Evolutionary conservation across 2,329 filamentous ascomycete genomes (phyloP), one percentile per base, ranked within the genome.

Genomic region (Cladosporium sp.): DNA sequence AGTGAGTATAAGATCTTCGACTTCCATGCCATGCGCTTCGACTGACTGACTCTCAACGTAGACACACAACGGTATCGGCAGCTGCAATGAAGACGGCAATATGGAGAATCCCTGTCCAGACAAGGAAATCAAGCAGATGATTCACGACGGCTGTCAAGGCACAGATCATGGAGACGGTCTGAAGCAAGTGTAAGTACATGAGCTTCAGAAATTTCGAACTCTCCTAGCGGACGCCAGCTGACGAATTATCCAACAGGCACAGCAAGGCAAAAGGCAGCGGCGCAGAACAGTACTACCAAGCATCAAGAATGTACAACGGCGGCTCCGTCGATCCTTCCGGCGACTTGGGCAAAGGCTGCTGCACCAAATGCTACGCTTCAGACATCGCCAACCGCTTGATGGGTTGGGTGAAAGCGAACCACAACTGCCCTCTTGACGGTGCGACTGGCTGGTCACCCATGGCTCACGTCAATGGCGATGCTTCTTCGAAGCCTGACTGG

Each of bases 281-380:
- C 20, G 39, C 52, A 25, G 52, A 40, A 12, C 39, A 45, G 19
- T 80, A 72, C 67, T 81, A 80, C 65, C 73, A 69, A 49, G 77
- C 75, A 0, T 75, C 77, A n/a, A 70, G 78, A 34, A 73, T 76
- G 35, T 81, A 81, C 70, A 81, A 82, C 65, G 76, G 75, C n/a
- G 79, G 79, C 15, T 65, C 77, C 6, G 70, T 74, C 39, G 69
- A 72, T 55, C 28, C 58, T 8, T 61, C 50, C 19, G 60, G 61
- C 2, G 55, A 66, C 55, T 28, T 69, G 19, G 75, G 75, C 44
- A 70, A 77, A 39, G 77, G 76, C 34, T 72, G 78, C 65, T 74
- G 72, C 32, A 80, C 78, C 17, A 73, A 75, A 60, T 81, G 78
- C 70, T 83, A 83, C 65, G 71, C 75, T 8, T 74, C 70, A 17